These are phyloP conservation scores for Nemania abortiva DNA, from an alignment of 2,329 filamentous ascomycete genomes.

Conservation along the genomic window DNA sequence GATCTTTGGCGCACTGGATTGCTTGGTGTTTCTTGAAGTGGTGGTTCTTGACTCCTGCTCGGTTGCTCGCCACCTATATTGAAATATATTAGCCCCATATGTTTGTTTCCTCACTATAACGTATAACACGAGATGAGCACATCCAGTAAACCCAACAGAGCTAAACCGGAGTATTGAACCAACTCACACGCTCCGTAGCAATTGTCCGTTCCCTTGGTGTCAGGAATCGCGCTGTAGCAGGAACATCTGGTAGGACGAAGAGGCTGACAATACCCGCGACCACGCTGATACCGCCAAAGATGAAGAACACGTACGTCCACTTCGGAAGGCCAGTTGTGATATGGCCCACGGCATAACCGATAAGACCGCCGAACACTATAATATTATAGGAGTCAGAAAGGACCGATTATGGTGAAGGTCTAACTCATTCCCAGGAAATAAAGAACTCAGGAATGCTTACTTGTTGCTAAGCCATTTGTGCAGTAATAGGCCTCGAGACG, in stretches of 20 bases:
- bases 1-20: constrained; percentile 61
- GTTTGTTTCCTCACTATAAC: neutral
- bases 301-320: constrained; percentile 63
- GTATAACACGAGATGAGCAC: neutral
- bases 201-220: constrained; percentile 66
- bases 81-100: neutral
- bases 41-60: constrained; percentile 66
- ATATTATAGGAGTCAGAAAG: constrained; percentile 1
- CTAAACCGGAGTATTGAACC: no score
- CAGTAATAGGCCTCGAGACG: constrained; percentile 68
- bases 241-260: constrained; percentile 71
- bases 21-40: constrained; percentile 62
- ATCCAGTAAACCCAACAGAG: neutral
- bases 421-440: neutral
- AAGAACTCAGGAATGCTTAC: neutral
- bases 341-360: constrained; percentile 71
- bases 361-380: constrained; percentile 68
- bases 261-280: constrained; percentile 68
- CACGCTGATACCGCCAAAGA: constrained; percentile 67
- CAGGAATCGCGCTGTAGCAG: constrained; percentile 72
- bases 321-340: constrained; percentile 57
- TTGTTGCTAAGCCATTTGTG: constrained; percentile 53
- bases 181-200: constrained; percentile 60
- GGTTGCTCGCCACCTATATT: constrained; percentile 58
- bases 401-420: neutral